Evolutionary conservation across 1,284 basidiomycete species (phyloP).

Genomic region (Rhodotorula sp.): DNA sequence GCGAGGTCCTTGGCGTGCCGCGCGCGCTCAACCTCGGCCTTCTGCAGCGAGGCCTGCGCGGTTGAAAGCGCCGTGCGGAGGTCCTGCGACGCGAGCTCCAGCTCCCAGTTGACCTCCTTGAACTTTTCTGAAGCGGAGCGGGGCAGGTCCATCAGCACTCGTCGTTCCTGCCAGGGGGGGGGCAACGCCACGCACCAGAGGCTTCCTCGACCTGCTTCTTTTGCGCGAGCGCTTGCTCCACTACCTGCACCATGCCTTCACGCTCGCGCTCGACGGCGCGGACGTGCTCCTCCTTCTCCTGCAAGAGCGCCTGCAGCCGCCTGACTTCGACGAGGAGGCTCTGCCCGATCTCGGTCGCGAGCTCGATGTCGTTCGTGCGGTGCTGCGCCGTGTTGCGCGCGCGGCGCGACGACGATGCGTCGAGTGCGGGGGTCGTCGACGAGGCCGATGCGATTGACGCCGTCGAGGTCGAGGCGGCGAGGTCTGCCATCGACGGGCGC

Average conservation of each 20-base stretch:
- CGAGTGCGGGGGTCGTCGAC: constrained; percentile 21
- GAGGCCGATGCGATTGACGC: not conserved
- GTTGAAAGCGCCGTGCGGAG: constrained; percentile 71
- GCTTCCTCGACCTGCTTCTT: constrained; percentile 72
- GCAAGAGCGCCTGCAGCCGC: constrained; percentile 79
- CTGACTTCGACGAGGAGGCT: constrained; percentile 84
- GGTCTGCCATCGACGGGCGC: constrained; percentile 29
- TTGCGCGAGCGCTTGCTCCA: constrained; percentile 59
- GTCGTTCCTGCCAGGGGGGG: not conserved
- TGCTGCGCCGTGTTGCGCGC: constrained; percentile 54
- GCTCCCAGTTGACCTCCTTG: constrained; percentile 98
- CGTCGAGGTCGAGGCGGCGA: constrained; percentile 22
- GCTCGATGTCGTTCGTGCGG: constrained; percentile 63
- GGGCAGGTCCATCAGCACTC: constrained; percentile 2
- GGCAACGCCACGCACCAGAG: constrained; percentile 60
- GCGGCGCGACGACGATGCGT: constrained; percentile 48
- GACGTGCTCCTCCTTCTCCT: constrained; percentile 83
- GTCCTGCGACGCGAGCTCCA: constrained; percentile 90
- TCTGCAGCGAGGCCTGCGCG: constrained; percentile 65
- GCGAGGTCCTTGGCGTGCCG: constrained; percentile 75
- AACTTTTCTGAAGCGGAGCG: constrained; percentile 66
- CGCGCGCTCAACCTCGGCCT: constrained; percentile 79
- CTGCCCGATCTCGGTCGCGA: constrained; percentile 93
- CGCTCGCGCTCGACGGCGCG: constrained; percentile 84
- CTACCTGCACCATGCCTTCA: constrained; percentile 71